Percentiles rank a stretch among this genome's conserved stretches.
phyloP scores from a whole-genome alignment of 768 basidiomycete genomes.

The Brasilioporus rufonigricans region DNA sequence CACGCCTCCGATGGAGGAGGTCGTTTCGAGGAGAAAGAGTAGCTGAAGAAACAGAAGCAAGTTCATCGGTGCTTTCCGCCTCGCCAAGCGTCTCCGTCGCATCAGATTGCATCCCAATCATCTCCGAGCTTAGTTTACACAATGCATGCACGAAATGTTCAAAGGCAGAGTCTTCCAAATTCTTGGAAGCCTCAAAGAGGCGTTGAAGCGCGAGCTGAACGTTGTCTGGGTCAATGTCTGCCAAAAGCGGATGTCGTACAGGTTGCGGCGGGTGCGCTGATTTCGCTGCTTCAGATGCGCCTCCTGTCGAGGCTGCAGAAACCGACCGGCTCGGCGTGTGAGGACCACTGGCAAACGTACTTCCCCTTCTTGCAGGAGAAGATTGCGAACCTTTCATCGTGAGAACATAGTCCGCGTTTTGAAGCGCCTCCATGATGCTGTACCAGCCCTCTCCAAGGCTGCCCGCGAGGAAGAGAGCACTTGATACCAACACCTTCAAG shows the following conservation, averaged over 20 bases:
- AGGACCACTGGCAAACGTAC: constrained; percentile 33
- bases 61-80: constrained; percentile 33
- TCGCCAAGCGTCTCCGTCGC: constrained; percentile 23
- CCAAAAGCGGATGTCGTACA: constrained; percentile 57
- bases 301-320: constrained; percentile 27
- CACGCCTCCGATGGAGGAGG: constrained; percentile 59
- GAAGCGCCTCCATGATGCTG: constrained; percentile 82
- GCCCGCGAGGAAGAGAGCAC: constrained; percentile 78
- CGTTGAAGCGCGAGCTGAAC: constrained; percentile 74
- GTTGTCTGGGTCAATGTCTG: constrained; percentile 73
- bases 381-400: constrained; percentile 51
- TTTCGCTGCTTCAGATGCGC: constrained; percentile 15
- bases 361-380: constrained; percentile 32
- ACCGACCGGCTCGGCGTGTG: constrained; percentile 38
- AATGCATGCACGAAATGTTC: constrained; percentile 72
- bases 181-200: constrained; percentile 83
- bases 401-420: constrained; percentile 93
- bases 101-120: constrained; percentile 85
- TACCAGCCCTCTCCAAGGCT: constrained; percentile 93
- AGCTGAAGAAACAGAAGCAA: constrained; percentile 32
- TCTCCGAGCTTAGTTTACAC: constrained; percentile 85
- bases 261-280: constrained; percentile 23
- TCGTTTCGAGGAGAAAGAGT: constrained; percentile 42
- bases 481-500: constrained; percentile 75
- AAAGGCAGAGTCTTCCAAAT: constrained; percentile 81